phyloP scores from a whole-genome alignment of 352 stramenopile genomes.

The Phytopythium vexans region DNA sequence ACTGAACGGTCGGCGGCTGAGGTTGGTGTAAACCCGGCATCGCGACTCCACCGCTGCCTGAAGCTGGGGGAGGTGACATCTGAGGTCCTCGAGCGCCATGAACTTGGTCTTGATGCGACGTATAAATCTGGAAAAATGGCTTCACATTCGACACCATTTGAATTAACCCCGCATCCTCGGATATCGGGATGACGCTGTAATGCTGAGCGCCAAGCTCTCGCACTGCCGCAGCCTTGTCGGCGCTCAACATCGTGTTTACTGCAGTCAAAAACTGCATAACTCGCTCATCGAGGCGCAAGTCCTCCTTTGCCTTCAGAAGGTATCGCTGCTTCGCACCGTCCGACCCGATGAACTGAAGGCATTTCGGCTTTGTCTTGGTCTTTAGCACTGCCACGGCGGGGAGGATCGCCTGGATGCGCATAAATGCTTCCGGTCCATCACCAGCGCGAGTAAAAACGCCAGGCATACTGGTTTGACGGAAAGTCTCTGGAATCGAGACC shows the following conservation, averaged over 20 bases:
- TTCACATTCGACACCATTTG: conserved; percentile 84
- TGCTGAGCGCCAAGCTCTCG: conserved; percentile 51
- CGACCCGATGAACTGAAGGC: conserved; percentile 70
- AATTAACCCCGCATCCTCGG: conserved; percentile 77
- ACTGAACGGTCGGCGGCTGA: conserved; percentile 62
- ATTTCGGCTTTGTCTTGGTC: conserved; percentile 88
- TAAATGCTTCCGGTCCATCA: conserved; percentile 11
- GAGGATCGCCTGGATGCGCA: conserved; percentile 13
- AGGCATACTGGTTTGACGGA: conserved; percentile 53
- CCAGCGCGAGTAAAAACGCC: conserved; percentile 19
- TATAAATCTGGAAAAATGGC: conserved; percentile 82
- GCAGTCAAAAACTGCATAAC: conserved; percentile 88
- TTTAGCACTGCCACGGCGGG: conserved; percentile 50
- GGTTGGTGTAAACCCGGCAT: conserved; percentile 6
- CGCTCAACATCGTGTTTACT: conserved; percentile 67
- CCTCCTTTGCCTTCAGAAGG: conserved; percentile 84
- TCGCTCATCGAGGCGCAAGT: conserved; percentile 86
- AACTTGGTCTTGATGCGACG: conserved; percentile 34
- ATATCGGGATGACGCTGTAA: conserved; percentile 82
- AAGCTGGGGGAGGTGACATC: conserved; percentile 13
- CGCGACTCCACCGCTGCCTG: not conserved
- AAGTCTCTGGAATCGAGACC: conserved; percentile 32
- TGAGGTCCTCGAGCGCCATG: conserved; percentile 10
- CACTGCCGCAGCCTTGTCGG: conserved; percentile 33
- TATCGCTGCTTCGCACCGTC: conserved; percentile 76